These are phyloP conservation scores for Macrolepiota albuminosa DNA, from an alignment of 768 basidiomycete genomes.

Conservation along the genomic window DNA sequence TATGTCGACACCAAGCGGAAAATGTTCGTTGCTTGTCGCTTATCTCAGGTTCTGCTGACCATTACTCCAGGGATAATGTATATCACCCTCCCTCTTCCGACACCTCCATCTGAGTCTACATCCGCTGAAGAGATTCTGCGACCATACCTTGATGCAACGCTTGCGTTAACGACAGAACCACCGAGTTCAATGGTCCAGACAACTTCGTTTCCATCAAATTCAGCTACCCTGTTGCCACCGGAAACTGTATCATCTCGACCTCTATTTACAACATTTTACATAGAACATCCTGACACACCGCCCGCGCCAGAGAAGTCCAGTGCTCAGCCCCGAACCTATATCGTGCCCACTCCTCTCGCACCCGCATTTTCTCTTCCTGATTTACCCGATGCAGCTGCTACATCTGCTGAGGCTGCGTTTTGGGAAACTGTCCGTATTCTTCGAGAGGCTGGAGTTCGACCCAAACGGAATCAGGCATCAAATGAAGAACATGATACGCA, in stretches of 20 bases:
- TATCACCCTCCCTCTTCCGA: slow-evolving; percentile 45
- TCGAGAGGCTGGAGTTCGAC: slow-evolving; percentile 8
- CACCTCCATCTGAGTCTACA: slow-evolving; percentile 5
- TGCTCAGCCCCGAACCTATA: slow-evolving; percentile 2
- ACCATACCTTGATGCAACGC: slow-evolving; percentile 54
- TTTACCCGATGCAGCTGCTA: slow-evolving; percentile 50
- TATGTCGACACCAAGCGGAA: slow-evolving; percentile 67
- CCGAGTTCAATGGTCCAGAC: not conserved
- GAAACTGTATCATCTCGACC: slow-evolving; percentile 24
- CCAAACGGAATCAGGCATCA: slow-evolving; percentile 7
- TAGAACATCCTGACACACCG: slow-evolving; percentile 30
- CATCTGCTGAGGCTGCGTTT: slow-evolving; percentile 54
- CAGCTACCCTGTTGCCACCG: not conserved
- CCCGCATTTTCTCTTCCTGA: slow-evolving; percentile 40
- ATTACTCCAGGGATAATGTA: slow-evolving; percentile 51
- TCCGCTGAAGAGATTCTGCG: slow-evolving; percentile 38
- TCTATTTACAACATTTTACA: slow-evolving; percentile 53
- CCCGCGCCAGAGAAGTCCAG: not conserved
- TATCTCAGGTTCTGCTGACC: slow-evolving; percentile 3
- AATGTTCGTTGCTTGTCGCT: slow-evolving; percentile 45
- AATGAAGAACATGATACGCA: not conserved
- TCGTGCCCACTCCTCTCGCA: slow-evolving; percentile 25
- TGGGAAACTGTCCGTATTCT: slow-evolving; percentile 36
- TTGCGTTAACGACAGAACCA: slow-evolving; percentile 23
- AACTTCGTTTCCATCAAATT: slow-evolving; percentile 11